phyloP scores from a whole-genome alignment of 2,329 filamentous ascomycete species.

The Calonectria hawksworthii region DNA sequence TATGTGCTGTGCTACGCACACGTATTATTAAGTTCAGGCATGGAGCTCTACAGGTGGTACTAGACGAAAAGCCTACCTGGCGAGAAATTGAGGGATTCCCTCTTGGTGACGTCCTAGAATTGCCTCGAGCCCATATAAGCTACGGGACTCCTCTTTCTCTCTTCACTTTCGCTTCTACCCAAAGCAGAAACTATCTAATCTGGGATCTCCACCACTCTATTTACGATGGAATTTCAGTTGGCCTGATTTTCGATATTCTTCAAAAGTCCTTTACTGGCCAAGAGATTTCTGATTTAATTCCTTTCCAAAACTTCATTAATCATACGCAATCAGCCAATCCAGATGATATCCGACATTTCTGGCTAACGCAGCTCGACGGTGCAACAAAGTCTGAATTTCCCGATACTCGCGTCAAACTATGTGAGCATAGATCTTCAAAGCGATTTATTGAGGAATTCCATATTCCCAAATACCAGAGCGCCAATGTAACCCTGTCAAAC shows the following conservation, averaged over 20 bases:
- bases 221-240: constrained; percentile 4
- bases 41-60: neutral
- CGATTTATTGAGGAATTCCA: neutral
- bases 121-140: neutral
- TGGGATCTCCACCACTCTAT: constrained; percentile 7
- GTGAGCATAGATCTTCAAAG: neutral
- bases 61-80: neutral
- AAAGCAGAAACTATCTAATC: neutral
- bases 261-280: neutral
- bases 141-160: constrained; percentile 8
- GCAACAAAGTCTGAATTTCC: constrained; percentile 1
- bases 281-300: neutral
- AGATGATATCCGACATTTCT: constrained; percentile 2
- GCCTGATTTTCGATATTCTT: neutral
- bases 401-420: neutral
- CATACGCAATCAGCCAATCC: neutral
- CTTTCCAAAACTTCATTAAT: constrained; percentile 5
- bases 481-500: neutral
- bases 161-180: constrained; percentile 2
- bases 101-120: constrained; percentile 1
- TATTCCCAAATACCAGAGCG: neutral
- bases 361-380: constrained; percentile 1
- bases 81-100: constrained; percentile 4
- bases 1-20: neutral
- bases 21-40: neutral